Percentiles rank a stretch among this genome's conserved stretches.
Evolutionary conservation across 176 grass and related monocot species (phyloP).

Genomic region (Thinopyrum elongatum): DNA sequence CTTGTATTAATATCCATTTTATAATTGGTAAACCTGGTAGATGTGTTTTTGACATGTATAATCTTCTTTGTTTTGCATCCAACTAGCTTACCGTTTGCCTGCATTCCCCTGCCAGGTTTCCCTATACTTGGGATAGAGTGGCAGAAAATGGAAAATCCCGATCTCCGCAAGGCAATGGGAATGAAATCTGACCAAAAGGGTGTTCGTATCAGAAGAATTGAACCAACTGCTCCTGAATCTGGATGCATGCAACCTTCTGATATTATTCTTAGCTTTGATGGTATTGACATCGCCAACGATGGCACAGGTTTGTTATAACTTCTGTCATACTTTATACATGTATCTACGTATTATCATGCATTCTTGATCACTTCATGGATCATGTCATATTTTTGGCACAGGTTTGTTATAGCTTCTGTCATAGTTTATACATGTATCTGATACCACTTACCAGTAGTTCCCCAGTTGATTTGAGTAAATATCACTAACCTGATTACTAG

Average conservation of each 20-base stretch:
- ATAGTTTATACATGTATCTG: neutral
- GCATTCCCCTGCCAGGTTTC: slow-evolving; percentile 57
- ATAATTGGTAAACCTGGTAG: neutral
- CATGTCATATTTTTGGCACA: slow-evolving; percentile 43
- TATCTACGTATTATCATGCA: neutral
- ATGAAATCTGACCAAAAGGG: slow-evolving; percentile 91
- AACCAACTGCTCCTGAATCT: slow-evolving; percentile 90
- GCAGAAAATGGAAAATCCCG: slow-evolving; percentile 99
- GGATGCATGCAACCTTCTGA: slow-evolving; percentile 78
- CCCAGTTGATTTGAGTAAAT: neutral
- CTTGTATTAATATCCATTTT: neutral
- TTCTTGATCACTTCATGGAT: neutral
- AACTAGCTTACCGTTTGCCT: neutral
- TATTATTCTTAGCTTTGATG: slow-evolving; percentile 91
- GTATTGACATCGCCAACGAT: slow-evolving; percentile 93
- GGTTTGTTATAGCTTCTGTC: slow-evolving; percentile 44
- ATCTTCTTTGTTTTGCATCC: slow-evolving; percentile 17
- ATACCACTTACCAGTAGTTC: neutral
- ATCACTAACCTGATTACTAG: no score
- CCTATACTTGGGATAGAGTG: slow-evolving; percentile 91
- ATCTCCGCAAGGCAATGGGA: slow-evolving; percentile 92
- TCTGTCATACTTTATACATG: neutral
- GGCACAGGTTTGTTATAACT: slow-evolving; percentile 68
- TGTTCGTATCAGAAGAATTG: slow-evolving; percentile 85
- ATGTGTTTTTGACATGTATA: neutral